A percentile compares a stretch with the other conserved stretches of the same genome.
phyloP scores from a whole-genome alignment of 2,329 filamentous ascomycete species.

The Colletotrichum melonis region DNA sequence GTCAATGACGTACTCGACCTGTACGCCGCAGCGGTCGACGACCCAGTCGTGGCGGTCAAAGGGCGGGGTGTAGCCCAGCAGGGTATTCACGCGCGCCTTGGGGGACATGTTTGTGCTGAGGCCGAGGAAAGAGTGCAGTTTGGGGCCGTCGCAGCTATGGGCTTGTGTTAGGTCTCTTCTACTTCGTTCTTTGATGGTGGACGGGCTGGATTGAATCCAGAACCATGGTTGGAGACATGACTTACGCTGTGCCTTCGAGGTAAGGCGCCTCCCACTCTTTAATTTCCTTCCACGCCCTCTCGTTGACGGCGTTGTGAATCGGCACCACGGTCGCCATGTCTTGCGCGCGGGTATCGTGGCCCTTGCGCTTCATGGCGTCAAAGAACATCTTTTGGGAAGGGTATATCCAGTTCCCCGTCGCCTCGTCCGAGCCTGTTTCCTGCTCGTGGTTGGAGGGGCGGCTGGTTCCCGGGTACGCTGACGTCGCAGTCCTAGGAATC shows the following conservation, averaged over 20 bases:
- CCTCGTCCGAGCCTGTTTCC: conserved; percentile 77
- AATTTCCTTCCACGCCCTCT: conserved; percentile 94
- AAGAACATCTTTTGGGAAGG: conserved; percentile 98
- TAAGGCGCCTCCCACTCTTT: conserved; percentile 86
- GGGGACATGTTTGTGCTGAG: conserved; percentile 78
- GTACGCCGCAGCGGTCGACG: conserved; percentile 87
- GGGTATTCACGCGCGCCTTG: conserved; percentile 82
- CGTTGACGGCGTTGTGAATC: conserved; percentile 98
- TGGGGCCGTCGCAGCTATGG: conserved; percentile 75
- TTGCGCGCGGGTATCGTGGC: conserved; percentile 73
- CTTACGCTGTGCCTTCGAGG: conserved; percentile 65
- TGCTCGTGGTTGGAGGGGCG: conserved; percentile 76
- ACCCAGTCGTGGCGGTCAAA: conserved; percentile 99
- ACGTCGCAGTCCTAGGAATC: conserved; percentile 74
- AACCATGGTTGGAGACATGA: conserved; percentile 8
- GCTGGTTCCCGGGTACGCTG: conserved; percentile 45
- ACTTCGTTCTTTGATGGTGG: background rate
- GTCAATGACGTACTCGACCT: conserved; percentile 96
- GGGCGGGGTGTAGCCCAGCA: conserved; percentile 88
- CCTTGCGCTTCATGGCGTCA: conserved; percentile 94
- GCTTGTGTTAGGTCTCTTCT: background rate
- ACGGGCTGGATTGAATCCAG: background rate
- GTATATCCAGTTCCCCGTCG: conserved; percentile 94
- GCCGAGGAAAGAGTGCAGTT: conserved; percentile 86
- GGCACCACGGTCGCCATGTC: conserved; percentile 95